phyloP scores from a whole-genome alignment of 2,329 filamentous ascomycete species.

The Teratosphaeria viscida region DNA sequence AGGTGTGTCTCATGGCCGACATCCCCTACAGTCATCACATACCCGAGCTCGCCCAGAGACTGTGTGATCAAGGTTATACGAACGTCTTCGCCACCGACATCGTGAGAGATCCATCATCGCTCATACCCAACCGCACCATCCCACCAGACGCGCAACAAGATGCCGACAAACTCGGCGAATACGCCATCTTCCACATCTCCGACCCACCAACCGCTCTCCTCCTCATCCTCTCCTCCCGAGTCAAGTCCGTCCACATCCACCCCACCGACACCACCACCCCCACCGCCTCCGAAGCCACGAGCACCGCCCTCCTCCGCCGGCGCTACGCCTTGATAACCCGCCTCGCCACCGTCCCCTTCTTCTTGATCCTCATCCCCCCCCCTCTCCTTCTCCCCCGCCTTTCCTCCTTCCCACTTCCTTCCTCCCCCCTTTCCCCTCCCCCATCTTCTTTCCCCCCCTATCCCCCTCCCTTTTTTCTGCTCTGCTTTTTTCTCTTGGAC shows the following conservation, averaged over 20 bases:
- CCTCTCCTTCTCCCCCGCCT: too few species aligned
- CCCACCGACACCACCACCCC: conserved; percentile 38
- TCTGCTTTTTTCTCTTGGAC: too few species aligned
- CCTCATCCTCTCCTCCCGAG: conserved; percentile 74
- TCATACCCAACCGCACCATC: conserved; percentile 73
- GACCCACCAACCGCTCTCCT: conserved; percentile 72
- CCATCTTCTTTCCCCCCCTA: too few species aligned
- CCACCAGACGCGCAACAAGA: conserved; percentile 39
- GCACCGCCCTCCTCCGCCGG: conserved; percentile 57
- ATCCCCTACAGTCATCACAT: conserved; percentile 77
- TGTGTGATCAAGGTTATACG: conserved; percentile 57
- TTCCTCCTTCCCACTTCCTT: too few species aligned
- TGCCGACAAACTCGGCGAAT: conserved; percentile 46
- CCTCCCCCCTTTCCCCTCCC: too few species aligned
- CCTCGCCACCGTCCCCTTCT: conserved; percentile 69
- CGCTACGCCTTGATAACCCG: conserved; percentile 80
- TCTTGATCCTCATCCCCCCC: too few species aligned
- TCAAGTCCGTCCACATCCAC: conserved; percentile 69
- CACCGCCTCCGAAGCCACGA: conserved; percentile 37
- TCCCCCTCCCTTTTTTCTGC: too few species aligned
- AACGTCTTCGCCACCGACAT: conserved; percentile 61
- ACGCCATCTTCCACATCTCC: conserved; percentile 76
- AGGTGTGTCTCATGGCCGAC: conserved; percentile 76
- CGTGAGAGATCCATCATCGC: conserved; percentile 65
- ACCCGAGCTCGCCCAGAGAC: conserved; percentile 40